Evolutionary conservation across 129 eudicot species (phyloP), one percentile per base, ranked within the genome.

Genomic region (Flaveria brownii): DNA sequence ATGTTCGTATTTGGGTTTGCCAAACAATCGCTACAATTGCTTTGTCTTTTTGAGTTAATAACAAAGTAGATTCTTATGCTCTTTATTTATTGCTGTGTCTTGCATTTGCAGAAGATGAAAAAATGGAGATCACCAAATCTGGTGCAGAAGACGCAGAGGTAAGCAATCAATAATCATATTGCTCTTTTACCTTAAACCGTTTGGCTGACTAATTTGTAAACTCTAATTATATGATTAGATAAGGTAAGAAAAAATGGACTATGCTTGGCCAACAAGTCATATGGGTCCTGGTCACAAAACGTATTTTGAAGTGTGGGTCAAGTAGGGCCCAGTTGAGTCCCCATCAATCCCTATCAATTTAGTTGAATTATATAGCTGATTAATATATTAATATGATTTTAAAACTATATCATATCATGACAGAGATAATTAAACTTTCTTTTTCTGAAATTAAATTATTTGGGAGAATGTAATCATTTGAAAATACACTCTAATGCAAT

Each of bases 71-170:
- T 33, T 62, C 10, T 0, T 72, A 18, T 71, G 72, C 55, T 49
- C 15, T 71, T 43, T 62, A 61, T 71, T 71, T 60, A 70, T 33
- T 20, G 13, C 25, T 30, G n/a, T 79, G 23, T 79, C 12, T 73
- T 66, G 62, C 70, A 68, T 74, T 52, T 71, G 55, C 79, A 80
- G 87, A 84, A 56, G 87, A 83, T 80, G 84, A 79, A 55, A 83
- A 78, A 70, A 80, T 84, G 87, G 87, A 84, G 68, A 80, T 75
- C 47, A 16, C 71, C 33, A 74, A 80, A 80, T 33, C 82, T 22
- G 83, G 83, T 13, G 79, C 75, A 14, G 84, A 80, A 54, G 83
- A 79, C 14, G 78, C 78, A 11, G 80, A 80, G 76, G 84, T 80
- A 68, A 67, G 76, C 75, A 52, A 68, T 33, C 6, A 23, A 75